phyloP scores from a whole-genome alignment of 1,284 basidiomycete genomes.

The Peniophora sp. region DNA sequence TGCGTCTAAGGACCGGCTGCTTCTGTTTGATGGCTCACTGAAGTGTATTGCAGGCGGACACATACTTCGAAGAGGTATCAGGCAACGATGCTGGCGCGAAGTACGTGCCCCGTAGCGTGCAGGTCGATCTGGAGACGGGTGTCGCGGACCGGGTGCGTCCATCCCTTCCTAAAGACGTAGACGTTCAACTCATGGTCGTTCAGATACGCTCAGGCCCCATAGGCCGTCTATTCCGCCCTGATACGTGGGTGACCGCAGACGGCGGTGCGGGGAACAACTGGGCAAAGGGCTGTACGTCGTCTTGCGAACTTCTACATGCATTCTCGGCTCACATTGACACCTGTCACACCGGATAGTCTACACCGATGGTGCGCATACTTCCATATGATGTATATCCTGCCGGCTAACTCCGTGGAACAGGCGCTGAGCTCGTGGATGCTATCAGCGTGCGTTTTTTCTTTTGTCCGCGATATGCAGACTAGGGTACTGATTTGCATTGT shows the following conservation, averaged over 20 bases:
- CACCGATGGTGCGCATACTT: conserved; percentile 58
- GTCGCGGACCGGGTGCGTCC: conserved; percentile 71
- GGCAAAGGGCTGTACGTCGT: conserved; percentile 78
- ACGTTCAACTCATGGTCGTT: conserved; percentile 3
- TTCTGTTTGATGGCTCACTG: neutral
- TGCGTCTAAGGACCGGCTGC: conserved; percentile 16
- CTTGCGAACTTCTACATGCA: neutral
- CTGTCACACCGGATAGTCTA: conserved; percentile 46
- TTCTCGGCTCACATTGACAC: neutral
- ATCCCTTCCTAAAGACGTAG: neutral
- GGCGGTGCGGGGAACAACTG: conserved; percentile 89
- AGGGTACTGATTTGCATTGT: conserved; percentile 5
- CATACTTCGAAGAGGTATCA: conserved; percentile 66
- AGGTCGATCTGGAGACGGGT: conserved; percentile 88
- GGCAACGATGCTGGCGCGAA: conserved; percentile 36
- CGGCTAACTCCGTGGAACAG: conserved; percentile 25
- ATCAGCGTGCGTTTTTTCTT: conserved; percentile 52
- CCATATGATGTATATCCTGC: neutral
- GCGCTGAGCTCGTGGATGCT: conserved; percentile 86
- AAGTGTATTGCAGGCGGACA: conserved; percentile 45
- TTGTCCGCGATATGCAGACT: neutral
- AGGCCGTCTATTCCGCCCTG: conserved; percentile 79
- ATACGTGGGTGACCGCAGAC: conserved; percentile 73
- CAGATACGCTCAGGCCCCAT: conserved; percentile 63
- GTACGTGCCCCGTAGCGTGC: conserved; percentile 91